These are phyloP conservation scores for Vanrija sp. DNA, from an alignment of 1,284 basidiomycete genomes.

Conservation along the genomic window DNA sequence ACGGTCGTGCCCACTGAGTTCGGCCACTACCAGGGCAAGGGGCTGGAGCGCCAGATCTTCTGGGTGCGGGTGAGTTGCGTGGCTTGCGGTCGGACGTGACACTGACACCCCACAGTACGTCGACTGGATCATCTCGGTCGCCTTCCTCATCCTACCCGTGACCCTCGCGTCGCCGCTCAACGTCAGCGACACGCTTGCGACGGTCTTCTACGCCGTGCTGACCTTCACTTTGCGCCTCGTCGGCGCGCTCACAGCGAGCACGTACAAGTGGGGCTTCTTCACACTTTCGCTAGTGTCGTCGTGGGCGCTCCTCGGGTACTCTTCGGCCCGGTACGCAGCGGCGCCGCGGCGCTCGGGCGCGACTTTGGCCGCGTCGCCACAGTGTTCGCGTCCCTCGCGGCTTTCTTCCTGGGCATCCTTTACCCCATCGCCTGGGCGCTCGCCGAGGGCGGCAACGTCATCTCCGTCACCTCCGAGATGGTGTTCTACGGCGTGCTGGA, in stretches of 20 bases:
- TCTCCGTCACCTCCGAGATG: constrained; percentile 47
- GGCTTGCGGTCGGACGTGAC: too few relatives aligned
- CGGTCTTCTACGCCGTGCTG: constrained; percentile 57
- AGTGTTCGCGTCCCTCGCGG: constrained; percentile 39
- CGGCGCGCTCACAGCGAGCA: constrained; percentile 54
- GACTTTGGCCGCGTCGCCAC: constrained; percentile 50
- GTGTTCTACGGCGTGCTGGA: constrained; percentile 62
- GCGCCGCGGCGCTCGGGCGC: constrained; percentile 25
- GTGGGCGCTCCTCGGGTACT: constrained; percentile 46
- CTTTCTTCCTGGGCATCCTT: constrained; percentile 54
- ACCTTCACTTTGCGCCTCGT: constrained; percentile 57
- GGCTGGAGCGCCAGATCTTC: constrained; percentile 57
- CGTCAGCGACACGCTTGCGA: constrained; percentile 47
- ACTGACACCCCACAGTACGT: constrained; percentile 48
- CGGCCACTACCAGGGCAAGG: constrained; percentile 30
- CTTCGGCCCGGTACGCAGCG: constrained; percentile 34
- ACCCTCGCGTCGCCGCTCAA: too few relatives aligned
- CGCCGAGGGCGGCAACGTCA: constrained; percentile 48
- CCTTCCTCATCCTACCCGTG: constrained; percentile 53
- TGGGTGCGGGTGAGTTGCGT: constrained; percentile 38
- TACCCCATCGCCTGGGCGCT: constrained; percentile 54
- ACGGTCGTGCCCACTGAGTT: constrained; percentile 56
- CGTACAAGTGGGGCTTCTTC: constrained; percentile 57
- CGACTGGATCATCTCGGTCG: constrained; percentile 57
- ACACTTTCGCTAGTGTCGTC: constrained; percentile 53